Percentiles rank a stretch among this genome's conserved stretches.
Evolutionary conservation across 2,329 filamentous ascomycete genomes (phyloP).

Genomic region (Pyrenophora graminea): DNA sequence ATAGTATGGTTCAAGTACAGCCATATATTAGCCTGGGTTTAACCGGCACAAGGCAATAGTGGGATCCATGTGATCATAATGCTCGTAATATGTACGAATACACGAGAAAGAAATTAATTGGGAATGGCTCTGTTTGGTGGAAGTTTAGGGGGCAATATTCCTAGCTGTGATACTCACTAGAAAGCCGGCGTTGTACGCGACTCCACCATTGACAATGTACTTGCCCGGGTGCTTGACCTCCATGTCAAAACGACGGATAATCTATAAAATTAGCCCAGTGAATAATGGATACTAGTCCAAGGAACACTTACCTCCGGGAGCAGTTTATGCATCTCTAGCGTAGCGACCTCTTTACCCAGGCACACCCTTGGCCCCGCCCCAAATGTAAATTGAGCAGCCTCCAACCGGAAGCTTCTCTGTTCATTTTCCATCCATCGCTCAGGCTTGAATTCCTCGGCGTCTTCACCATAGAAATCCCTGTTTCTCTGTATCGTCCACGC

Average conservation of each 20-base stretch:
- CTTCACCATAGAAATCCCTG: conserved; percentile 46
- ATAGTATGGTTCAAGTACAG: too few species aligned
- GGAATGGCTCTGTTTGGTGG: too few species aligned
- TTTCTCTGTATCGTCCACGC: conserved; percentile 56
- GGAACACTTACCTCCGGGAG: conserved; percentile 37
- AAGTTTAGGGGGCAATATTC: too few species aligned
- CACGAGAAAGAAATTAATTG: too few species aligned
- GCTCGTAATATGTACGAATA: not conserved
- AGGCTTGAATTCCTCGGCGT: conserved; percentile 48
- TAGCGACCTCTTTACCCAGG: conserved; percentile 38
- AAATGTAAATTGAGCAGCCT: conserved; percentile 39
- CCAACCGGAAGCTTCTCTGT: conserved; percentile 27
- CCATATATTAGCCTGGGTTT: too few species aligned
- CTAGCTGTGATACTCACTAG: conserved; percentile 14
- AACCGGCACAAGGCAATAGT: too few species aligned
- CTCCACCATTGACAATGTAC: conserved; percentile 37
- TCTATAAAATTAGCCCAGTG: conserved; percentile 16
- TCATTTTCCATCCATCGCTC: conserved; percentile 48
- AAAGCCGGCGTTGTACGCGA: conserved; percentile 36
- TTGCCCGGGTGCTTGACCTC: conserved; percentile 27
- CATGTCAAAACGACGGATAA: conserved; percentile 36
- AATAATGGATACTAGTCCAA: not conserved
- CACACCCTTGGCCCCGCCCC: conserved; percentile 35
- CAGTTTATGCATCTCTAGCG: conserved; percentile 40
- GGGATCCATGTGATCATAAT: too few species aligned